Conservation (phyloP, 306 rosid genomes). For the Cicer bijugum region DNA sequence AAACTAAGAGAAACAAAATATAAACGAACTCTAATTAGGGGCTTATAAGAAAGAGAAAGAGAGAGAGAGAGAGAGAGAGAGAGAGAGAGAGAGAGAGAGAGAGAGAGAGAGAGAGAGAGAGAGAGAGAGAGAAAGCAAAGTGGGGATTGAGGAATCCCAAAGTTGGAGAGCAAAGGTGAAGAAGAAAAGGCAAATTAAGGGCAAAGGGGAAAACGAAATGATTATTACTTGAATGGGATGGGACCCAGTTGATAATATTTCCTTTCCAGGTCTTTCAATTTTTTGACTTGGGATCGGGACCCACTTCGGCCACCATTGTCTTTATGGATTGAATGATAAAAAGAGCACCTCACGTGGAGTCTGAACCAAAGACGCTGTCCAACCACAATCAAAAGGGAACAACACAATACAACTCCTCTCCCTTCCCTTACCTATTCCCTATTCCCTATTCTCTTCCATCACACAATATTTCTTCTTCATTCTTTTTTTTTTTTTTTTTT, state of each 20-base stretch:
- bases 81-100: neutral
- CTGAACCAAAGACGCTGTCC: constrained; percentile 95
- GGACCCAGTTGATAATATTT: constrained; percentile 72
- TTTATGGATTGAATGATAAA: constrained; percentile 92
- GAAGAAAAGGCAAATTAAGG: constrained; percentile 57
- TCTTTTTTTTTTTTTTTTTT: too few relatives aligned
- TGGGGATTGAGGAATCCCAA: constrained; percentile 63
- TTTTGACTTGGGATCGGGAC: constrained; percentile 94
- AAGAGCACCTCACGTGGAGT: constrained; percentile 99
- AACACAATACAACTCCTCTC: neutral
- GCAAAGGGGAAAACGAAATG: constrained; percentile 70
- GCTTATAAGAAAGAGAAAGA: neutral
- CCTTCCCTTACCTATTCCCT: constrained; percentile 6
- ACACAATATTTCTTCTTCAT: neutral
- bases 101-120: too few relatives aligned
- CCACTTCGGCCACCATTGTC: constrained; percentile 89
- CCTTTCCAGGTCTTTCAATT: constrained; percentile 72
- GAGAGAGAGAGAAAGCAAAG: neutral
- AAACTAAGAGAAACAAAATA: constrained; percentile 14
- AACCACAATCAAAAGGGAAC: constrained; percentile 70
- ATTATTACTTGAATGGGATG: constrained; percentile 77
- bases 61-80: neutral
- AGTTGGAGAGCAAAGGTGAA: constrained; percentile 63
- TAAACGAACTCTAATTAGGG: constrained; percentile 13
- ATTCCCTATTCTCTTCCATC: neutral